Base-by-base conservation (phyloP, 441 rosid species). In the Flueggea neowawraea region DNA sequence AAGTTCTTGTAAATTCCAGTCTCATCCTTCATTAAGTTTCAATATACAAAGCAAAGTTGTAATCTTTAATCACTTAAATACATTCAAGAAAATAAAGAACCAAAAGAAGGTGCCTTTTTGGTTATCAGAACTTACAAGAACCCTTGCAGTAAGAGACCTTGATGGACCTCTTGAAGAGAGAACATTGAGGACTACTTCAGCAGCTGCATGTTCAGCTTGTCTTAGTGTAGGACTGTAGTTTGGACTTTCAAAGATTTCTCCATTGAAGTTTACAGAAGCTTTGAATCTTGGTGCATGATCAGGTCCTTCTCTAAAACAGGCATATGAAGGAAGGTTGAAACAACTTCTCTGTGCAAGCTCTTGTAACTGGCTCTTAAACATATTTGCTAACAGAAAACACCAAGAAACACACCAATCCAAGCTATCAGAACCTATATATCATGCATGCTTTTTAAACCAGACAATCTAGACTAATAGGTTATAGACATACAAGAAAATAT, bases 291-390 rank as follows among this genome's bases (percentile, higher is more conserved):
- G 97, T 3, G 93, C 97, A 74, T 90, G 97, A 75, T 90, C 97
- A 14, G 95, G 97, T 15, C 97, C 97, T 80, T 86, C 85, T 74
- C 95, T 81, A 64, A 75, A 66, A 63, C 91, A 86, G 17, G 84
- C 70, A 78, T 90, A 90, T 7, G 85, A 79, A 49, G 97, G 95
- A 32, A 88, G 87, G 66, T 75, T 88, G 67, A 90, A 90, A 74
- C 97, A 90, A 72, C 97, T 90, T 75, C 95, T 82, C 54, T 90
- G 93, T 72, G 93, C 97, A 16, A 90, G 88, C 77, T 88, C 95
- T 68, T 90, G 97, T 41, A 90, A 75, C 76, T 90, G 95, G 71
- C 87, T 90, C 86, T 88, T 90, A 16, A 78, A 90, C 95, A 90
- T 90, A 45, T 80, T 82, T 83, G 55, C 41, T 36, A 36, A 22